phyloP scores from a whole-genome alignment of 345 rosid species.

The Gossypium rotundifolium region DNA sequence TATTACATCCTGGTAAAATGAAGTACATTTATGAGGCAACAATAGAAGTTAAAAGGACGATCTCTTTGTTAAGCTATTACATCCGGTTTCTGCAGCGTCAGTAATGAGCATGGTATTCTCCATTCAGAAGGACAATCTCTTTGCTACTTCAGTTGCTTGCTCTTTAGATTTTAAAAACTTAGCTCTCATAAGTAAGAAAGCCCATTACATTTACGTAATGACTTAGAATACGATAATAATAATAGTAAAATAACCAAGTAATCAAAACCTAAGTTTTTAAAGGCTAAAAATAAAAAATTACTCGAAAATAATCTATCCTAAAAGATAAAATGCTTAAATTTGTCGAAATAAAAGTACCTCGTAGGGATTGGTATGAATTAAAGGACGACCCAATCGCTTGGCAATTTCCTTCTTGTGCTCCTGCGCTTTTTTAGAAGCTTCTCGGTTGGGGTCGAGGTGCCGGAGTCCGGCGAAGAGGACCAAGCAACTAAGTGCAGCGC shows the following conservation, averaged over 20 bases:
- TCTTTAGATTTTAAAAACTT: background rate
- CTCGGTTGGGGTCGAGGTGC: slow-evolving; percentile 90
- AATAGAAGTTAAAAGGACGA: background rate
- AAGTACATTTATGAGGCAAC: background rate
- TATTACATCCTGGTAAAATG: slow-evolving; percentile 67
- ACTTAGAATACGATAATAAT: too few species aligned
- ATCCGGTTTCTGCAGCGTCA: background rate
- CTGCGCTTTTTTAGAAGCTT: slow-evolving; percentile 82
- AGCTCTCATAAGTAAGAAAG: background rate
- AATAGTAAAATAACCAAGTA: too few species aligned
- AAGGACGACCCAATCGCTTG: slow-evolving; percentile 88
- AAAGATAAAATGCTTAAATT: background rate
- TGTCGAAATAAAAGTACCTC: slow-evolving; percentile 43
- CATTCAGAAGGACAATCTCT: background rate
- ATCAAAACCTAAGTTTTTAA: too few species aligned
- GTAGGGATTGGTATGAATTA: slow-evolving; percentile 75
- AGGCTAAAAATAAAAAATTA: background rate
- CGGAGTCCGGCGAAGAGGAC: slow-evolving; percentile 81
- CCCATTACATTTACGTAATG: background rate
- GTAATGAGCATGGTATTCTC: background rate
- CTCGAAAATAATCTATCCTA: too few species aligned
- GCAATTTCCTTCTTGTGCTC: slow-evolving; percentile 90
- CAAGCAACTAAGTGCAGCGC: slow-evolving; percentile 89
- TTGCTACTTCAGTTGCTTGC: background rate
- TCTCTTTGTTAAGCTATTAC: too few species aligned